A percentile compares a stretch with the other conserved stretches of the same genome.
These are phyloP conservation scores for Inosperma sp. DNA, from an alignment of 768 basidiomycete genomes.

Conservation along the genomic window DNA sequence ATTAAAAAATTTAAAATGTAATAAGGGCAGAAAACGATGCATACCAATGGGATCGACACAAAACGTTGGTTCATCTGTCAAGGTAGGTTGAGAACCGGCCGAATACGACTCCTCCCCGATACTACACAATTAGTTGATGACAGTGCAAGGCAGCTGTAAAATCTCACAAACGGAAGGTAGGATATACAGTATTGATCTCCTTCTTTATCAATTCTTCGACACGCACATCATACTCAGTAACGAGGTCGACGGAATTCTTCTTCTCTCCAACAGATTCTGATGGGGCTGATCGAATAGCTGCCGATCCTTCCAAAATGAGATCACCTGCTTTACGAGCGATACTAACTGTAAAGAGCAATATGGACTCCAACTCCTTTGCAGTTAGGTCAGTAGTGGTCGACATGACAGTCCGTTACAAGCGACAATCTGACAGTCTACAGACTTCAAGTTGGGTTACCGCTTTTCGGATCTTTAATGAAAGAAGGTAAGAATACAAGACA, in stretches of 20 bases:
- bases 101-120: slow-evolving; percentile 95
- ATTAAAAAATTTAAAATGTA: background rate
- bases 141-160: background rate
- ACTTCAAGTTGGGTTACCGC: no score
- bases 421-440: no score
- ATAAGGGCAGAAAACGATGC: slow-evolving; percentile 11
- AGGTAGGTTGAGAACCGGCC: slow-evolving; percentile 57
- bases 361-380: slow-evolving; percentile 45
- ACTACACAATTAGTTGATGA: slow-evolving; percentile 35
- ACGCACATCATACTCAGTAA: slow-evolving; percentile 90
- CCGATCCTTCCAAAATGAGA: slow-evolving; percentile 72
- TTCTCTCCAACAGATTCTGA: slow-evolving; percentile 65
- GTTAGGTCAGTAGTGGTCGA: slow-evolving; percentile 38
- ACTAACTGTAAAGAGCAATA: slow-evolving; percentile 64
- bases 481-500: no score
- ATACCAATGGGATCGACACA: slow-evolving; percentile 93
- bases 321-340: slow-evolving; percentile 73
- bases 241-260: slow-evolving; percentile 91
- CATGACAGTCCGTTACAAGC: slow-evolving; percentile 28
- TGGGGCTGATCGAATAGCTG: slow-evolving; percentile 56
- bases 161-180: slow-evolving; percentile 77
- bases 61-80: slow-evolving; percentile 90
- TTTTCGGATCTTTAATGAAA: no score
- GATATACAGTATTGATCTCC: slow-evolving; percentile 62
- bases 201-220: slow-evolving; percentile 83